phyloP scores from a whole-genome alignment of 2,329 filamentous ascomycete genomes.

The Botrytis tulipae region DNA sequence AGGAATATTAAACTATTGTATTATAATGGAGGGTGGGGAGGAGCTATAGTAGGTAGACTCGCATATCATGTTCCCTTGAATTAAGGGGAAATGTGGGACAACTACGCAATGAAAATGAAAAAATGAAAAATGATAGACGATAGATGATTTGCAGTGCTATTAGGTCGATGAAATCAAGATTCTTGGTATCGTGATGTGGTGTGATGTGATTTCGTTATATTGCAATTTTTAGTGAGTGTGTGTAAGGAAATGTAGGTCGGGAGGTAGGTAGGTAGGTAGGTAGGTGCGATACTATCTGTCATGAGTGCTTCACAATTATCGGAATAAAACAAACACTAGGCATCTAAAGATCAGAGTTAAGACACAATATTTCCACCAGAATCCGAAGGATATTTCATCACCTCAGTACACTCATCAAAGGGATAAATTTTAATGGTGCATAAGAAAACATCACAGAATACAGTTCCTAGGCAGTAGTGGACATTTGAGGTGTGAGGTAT shows the following conservation, averaged over 20 bases:
- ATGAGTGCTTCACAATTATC: not conserved
- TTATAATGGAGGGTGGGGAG: slow-evolving; percentile 31
- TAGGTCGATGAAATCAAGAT: not conserved
- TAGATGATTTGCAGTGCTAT: slow-evolving; percentile 19
- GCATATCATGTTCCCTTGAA: slow-evolving; percentile 16
- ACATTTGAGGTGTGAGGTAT: no score
- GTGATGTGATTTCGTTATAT: not conserved
- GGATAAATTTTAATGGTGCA: no score
- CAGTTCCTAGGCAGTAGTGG: no score
- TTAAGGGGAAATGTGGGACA: not conserved
- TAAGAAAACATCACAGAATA: no score
- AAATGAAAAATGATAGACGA: slow-evolving; percentile 36
- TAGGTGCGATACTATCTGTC: no score
- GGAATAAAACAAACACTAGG: not conserved
- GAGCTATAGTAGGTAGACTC: slow-evolving; percentile 27
- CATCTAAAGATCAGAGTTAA: not conserved
- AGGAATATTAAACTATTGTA: slow-evolving; percentile 36
- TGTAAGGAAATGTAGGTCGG: no score
- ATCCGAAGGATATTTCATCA: not conserved
- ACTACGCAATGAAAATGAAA: slow-evolving; percentile 25
- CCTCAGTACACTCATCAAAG: no score
- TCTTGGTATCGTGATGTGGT: not conserved
- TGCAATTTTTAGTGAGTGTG: no score
- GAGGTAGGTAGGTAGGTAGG: not conserved
- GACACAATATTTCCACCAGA: not conserved